Percentiles rank a stretch among this genome's conserved stretches.
Evolutionary conservation across 2,329 filamentous ascomycete species (phyloP).

Genomic region (Nothopassalora personata): DNA sequence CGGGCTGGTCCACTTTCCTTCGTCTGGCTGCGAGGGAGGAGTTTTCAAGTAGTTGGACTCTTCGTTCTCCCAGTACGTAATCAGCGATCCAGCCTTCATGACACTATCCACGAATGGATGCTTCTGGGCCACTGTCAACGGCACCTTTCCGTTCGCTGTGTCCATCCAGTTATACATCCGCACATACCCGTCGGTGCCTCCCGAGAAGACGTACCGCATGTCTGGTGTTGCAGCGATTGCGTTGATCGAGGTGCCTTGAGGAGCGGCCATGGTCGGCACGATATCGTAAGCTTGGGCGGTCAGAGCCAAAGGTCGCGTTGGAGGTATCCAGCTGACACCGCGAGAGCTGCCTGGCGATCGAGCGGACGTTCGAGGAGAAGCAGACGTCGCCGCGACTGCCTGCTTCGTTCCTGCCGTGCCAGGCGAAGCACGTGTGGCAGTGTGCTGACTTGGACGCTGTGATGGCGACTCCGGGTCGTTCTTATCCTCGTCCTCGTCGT

Average conservation of each 20-base stretch:
- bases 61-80: constrained; percentile 99
- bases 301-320: constrained; percentile 69
- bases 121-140: constrained; percentile 87
- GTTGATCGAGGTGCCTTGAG: constrained; percentile 93
- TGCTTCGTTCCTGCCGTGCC: constrained; percentile 34
- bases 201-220: constrained; percentile 90
- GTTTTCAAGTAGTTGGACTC: constrained; percentile 50
- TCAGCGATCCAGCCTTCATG: constrained; percentile 84
- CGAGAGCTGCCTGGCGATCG: constrained; percentile 29
- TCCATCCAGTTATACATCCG: constrained; percentile 94
- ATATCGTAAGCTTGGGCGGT: constrained; percentile 84
- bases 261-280: constrained; percentile 91
- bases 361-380: constrained; percentile 38
- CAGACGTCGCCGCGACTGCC: constrained; percentile 45
- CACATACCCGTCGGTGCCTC: constrained; percentile 91
- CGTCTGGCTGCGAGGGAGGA: constrained; percentile 42
- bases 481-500: constrained; percentile 33
- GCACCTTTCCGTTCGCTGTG: constrained; percentile 89
- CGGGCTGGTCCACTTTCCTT: constrained; percentile 57
- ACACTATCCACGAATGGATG: constrained; percentile 98
- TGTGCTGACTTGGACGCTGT: constrained; percentile 30
- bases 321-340: constrained; percentile 27
- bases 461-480: constrained; percentile 44
- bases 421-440: constrained; percentile 11
- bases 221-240: constrained; percentile 87